phyloP scores from a whole-genome alignment of 805 yeast genomes.

The Hagleromyces aurorensis region DNA sequence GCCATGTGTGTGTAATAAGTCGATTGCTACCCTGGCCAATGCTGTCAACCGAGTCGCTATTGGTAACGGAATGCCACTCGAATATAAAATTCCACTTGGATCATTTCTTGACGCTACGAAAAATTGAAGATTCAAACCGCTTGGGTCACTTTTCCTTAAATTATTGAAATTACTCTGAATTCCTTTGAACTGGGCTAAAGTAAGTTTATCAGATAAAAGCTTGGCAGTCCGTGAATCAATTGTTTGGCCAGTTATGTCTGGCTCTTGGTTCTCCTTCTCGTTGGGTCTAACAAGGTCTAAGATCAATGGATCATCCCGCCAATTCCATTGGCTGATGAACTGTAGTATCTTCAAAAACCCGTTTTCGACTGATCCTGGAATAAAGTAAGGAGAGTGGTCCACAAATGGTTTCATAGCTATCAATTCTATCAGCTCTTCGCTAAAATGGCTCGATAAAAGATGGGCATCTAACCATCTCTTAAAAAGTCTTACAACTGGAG shows the following conservation, averaged over 20 bases:
- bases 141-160: conserved; percentile 72
- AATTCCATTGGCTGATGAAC: conserved; percentile 80
- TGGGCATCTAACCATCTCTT: conserved; percentile 89
- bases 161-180: conserved; percentile 58
- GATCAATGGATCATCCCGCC: conserved; percentile 83
- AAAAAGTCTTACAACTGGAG: conserved; percentile 76
- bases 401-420: conserved; percentile 78
- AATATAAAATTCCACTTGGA: conserved; percentile 81
- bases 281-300: conserved; percentile 60
- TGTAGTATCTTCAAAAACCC: conserved; percentile 73
- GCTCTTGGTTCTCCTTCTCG: conserved; percentile 28
- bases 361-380: conserved; percentile 69
- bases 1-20: conserved; percentile 43
- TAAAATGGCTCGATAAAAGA: conserved; percentile 57
- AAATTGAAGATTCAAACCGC: conserved; percentile 67
- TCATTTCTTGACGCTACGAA: conserved; percentile 81
- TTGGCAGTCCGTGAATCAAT: conserved; percentile 31
- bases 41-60: conserved; percentile 86
- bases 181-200: conserved; percentile 51
- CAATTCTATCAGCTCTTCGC: conserved; percentile 75
- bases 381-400: conserved; percentile 76
- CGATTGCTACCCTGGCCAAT: conserved; percentile 66
- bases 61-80: conserved; percentile 56
- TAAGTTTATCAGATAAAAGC: conserved; percentile 52
- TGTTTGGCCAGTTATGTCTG: conserved; percentile 29